A percentile compares a stretch with the other conserved stretches of the same genome.
Conservation (phyloP, 1,139 yeast genomes). For the Meyerozyma sp. region DNA sequence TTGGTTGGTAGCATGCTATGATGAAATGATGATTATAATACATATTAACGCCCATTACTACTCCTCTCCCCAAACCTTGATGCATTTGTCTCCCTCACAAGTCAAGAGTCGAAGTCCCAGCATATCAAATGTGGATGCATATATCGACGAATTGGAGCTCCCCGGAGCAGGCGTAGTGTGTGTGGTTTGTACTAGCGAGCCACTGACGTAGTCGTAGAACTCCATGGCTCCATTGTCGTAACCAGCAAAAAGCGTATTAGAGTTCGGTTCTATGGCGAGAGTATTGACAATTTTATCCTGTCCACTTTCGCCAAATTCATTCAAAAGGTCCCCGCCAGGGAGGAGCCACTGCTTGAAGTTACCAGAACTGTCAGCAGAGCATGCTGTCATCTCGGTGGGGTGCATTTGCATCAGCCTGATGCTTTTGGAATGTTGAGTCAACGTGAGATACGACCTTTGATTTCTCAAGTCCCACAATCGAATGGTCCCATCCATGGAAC, state of each 20-base stretch:
- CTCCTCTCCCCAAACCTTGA: conserved; percentile 78
- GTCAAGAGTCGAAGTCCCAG: conserved; percentile 79
- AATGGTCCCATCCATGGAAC: conserved; percentile 82
- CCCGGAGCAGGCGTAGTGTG: conserved; percentile 62
- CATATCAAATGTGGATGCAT: conserved; percentile 69
- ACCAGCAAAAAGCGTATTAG: conserved; percentile 73
- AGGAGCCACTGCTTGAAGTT: conserved; percentile 78
- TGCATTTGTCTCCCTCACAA: conserved; percentile 85
- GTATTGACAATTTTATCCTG: conserved; percentile 64
- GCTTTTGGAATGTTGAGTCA: conserved; percentile 83
- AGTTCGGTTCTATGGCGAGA: conserved; percentile 53
- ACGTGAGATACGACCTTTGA: conserved; percentile 38
- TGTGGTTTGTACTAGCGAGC: conserved; percentile 54
- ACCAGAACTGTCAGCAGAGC: conserved; percentile 74
- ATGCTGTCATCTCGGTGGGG: conserved; percentile 67
- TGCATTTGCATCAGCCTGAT: conserved; percentile 70
- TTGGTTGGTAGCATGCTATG: conserved; percentile 68
- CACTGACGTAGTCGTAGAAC: conserved; percentile 74
- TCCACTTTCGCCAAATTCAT: conserved; percentile 29
- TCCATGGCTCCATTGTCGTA: conserved; percentile 77
- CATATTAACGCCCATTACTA: background rate
- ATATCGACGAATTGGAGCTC: conserved; percentile 58
- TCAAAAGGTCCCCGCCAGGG: conserved; percentile 66
- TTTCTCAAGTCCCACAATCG: conserved; percentile 73
- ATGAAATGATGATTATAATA: background rate